Percentiles rank a stretch among this genome's conserved stretches.
phyloP scores from a whole-genome alignment of 306 rosid species.

The Pachyrhizus erosus region DNA sequence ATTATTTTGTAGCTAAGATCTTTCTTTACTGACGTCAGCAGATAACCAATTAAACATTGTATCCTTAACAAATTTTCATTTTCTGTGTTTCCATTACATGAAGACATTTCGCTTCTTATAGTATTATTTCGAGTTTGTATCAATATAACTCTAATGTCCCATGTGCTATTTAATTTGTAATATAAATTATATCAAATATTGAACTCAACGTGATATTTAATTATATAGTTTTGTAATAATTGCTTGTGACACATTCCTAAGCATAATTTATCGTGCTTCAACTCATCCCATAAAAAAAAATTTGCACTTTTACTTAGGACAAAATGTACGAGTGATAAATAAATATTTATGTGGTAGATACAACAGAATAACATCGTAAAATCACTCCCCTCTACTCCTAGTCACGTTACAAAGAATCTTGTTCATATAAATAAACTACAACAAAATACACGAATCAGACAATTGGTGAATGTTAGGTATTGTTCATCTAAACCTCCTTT shows the following conservation, averaged over 20 bases:
- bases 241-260: neutral
- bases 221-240: neutral
- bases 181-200: neutral
- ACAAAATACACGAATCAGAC: slow-evolving; percentile 39
- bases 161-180: too few relatives aligned
- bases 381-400: slow-evolving; percentile 42
- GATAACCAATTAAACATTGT: too few relatives aligned
- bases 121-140: too few relatives aligned
- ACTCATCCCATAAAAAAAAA: neutral
- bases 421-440: slow-evolving; percentile 40
- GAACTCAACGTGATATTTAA: slow-evolving; percentile 6
- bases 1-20: too few relatives aligned
- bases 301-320: neutral
- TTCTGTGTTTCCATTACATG: too few relatives aligned
- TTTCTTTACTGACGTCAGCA: too few relatives aligned
- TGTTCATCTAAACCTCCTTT: slow-evolving; percentile 80
- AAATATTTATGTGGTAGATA: slow-evolving; percentile 38
- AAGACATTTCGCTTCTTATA: too few relatives aligned
- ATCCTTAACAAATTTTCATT: too few relatives aligned
- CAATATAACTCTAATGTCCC: too few relatives aligned
- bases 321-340: slow-evolving; percentile 36
- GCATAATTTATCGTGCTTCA: slow-evolving; percentile 22
- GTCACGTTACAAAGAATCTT: slow-evolving; percentile 48
- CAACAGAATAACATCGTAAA: slow-evolving; percentile 39
- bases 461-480: slow-evolving; percentile 21